These are phyloP conservation scores for Abrus pulchellus DNA, from an alignment of 306 rosid species.

Conservation along the genomic window DNA sequence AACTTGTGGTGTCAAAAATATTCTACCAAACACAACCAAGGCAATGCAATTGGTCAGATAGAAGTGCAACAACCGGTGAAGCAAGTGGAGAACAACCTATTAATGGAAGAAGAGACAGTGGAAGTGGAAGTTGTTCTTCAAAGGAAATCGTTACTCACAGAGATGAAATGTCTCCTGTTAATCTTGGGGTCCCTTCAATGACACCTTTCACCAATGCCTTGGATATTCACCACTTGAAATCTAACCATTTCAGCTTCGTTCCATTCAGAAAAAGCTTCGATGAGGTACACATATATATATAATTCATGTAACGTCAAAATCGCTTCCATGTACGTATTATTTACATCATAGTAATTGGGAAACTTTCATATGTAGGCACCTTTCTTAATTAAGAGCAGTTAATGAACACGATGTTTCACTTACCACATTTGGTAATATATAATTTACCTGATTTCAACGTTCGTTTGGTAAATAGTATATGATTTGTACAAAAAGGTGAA, in stretches of 20 bases:
- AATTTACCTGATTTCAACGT: conserved; percentile 13
- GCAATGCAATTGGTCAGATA: conserved; percentile 90
- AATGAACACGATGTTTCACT: conserved; percentile 36
- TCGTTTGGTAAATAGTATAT: conserved; percentile 15
- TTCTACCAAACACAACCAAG: conserved; percentile 98
- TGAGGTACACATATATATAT: conserved; percentile 57
- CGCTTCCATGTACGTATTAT: not conserved
- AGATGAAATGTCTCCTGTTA: conserved; percentile 63
- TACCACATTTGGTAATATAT: not conserved
- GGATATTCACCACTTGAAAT: conserved; percentile 77
- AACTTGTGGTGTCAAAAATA: conserved; percentile 91
- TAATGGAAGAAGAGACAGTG: conserved; percentile 50
- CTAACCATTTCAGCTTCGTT: conserved; percentile 77
- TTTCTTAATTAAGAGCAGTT: not conserved
- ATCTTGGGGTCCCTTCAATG: conserved; percentile 51
- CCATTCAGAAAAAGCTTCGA: conserved; percentile 83
- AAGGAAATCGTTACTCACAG: conserved; percentile 62
- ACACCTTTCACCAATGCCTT: conserved; percentile 58
- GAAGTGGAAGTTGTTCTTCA: conserved; percentile 81
- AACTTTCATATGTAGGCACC: conserved; percentile 4
- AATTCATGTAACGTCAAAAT: not conserved
- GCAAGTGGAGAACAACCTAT: conserved; percentile 55
- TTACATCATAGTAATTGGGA: not conserved
- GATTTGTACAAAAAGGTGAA: conserved; percentile 24
- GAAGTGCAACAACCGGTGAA: conserved; percentile 58